Base-by-base conservation (phyloP, 192 early-diverging fungal genomes). In the Entomortierella lignicola region DNA sequence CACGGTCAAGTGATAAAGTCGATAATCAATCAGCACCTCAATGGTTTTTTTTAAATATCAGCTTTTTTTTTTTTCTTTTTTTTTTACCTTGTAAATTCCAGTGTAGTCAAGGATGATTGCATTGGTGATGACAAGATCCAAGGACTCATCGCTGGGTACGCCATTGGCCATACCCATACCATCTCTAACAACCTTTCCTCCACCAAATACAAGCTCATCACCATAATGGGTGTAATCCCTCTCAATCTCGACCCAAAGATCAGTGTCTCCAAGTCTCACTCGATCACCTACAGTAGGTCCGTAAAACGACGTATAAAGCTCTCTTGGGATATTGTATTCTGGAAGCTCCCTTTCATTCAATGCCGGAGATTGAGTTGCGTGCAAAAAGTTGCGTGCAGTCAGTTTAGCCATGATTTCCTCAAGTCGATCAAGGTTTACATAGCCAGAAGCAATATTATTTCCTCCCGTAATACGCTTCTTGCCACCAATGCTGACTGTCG, bases 111-210 rank as follows among this genome's bases (percentile, higher is more conserved):
- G 71, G 63, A 99, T 91, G 26, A 98, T 71, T 2, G 92, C 94
- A 70, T 99, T 99, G 31, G 96, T 98, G 43, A 99, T 95, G 17
- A 99, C 97, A 43, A 98, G 82, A 74, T 99, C 97, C 63, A 99
- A 81, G 13, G 94, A 91, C 43, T 93, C 92, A 0, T 34, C 68
- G 63, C 94, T 91, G 21, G 65, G 43, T n/a, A 91, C 70, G 15
- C 85, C 86, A 31, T 87, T 89, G 17, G 86, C 82, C 80, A 96
- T 94, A 23, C 97, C 97, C 97, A 99, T 99, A 47, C 97, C 97
- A 67, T 97, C 96, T 57, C 95, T 87, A 74, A 97, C 83, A 12
- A 96, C 95, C 83, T 96, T 96, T 52, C 96, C 95, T 60, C 95
- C 96, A 47, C 97, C 97, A 88, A 99, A 99, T 71, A 96, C 96